phyloP scores from a whole-genome alignment of 2,329 filamentous ascomycete species.

The Penicillium sp. region DNA sequence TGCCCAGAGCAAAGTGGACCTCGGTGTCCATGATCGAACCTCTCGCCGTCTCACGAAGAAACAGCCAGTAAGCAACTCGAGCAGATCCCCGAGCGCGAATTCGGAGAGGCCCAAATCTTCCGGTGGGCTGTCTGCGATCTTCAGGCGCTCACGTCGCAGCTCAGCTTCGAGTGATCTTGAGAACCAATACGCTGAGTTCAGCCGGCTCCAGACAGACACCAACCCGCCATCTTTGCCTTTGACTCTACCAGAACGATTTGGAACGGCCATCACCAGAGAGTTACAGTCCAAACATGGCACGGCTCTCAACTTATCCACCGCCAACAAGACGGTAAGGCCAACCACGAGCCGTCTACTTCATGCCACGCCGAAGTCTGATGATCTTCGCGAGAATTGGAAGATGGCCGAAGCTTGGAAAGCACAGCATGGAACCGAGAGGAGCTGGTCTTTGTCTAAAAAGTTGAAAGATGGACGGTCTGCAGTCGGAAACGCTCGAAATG shows the following conservation, averaged over 20 bases:
- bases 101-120: slow-evolving; percentile 28
- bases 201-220: slow-evolving; percentile 8
- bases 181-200: slow-evolving; percentile 1
- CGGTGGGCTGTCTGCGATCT: slow-evolving; percentile 28
- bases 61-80: slow-evolving; percentile 31
- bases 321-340: slow-evolving; percentile 4
- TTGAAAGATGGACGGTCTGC: neutral
- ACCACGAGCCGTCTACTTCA: slow-evolving; percentile 16
- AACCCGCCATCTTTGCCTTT: slow-evolving; percentile 24
- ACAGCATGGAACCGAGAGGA: slow-evolving; percentile 4
- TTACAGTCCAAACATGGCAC: slow-evolving; percentile 25
- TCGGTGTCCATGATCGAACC: slow-evolving; percentile 21
- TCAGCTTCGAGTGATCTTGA: slow-evolving; percentile 24
- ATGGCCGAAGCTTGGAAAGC: slow-evolving; percentile 22
- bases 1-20: slow-evolving; percentile 18
- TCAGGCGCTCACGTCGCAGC: slow-evolving; percentile 27
- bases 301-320: slow-evolving; percentile 16
- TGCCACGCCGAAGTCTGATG: slow-evolving; percentile 18
- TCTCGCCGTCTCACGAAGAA: slow-evolving; percentile 39
- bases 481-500: slow-evolving; percentile 1
- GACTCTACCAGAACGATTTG: slow-evolving; percentile 32
- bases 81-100: slow-evolving; percentile 33
- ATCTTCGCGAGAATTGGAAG: slow-evolving; percentile 22
- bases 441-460: neutral
- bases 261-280: slow-evolving; percentile 32